phyloP scores from a whole-genome alignment of 2,329 filamentous ascomycete species.

The Hirsutella rhossiliensis region DNA sequence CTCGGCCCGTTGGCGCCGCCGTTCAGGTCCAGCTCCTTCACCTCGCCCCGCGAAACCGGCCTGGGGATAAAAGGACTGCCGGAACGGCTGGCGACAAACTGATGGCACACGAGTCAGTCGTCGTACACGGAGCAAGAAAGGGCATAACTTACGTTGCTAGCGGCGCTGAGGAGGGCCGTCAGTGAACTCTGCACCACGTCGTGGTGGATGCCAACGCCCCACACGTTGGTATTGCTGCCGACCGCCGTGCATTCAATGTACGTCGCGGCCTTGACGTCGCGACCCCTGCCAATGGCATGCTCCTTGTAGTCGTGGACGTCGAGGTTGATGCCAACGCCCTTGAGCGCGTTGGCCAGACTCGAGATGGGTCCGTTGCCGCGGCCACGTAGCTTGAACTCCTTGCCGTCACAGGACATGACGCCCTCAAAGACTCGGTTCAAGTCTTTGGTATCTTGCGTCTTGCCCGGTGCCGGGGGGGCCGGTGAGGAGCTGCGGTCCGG shows the following conservation, averaged over 20 bases:
- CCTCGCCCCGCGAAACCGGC: constrained; percentile 27
- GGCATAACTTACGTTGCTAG: constrained; percentile 59
- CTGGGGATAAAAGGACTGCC: constrained; percentile 50
- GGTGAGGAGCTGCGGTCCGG: constrained; percentile 72
- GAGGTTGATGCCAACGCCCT: constrained; percentile 67
- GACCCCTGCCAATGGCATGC: constrained; percentile 74
- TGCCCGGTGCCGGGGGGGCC: constrained; percentile 52
- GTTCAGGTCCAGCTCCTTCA: constrained; percentile 3
- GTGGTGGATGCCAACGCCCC: constrained; percentile 54
- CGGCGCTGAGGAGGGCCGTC: constrained; percentile 73
- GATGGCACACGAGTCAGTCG: neutral
- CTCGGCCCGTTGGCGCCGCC: constrained; percentile 2
- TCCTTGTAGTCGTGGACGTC: constrained; percentile 95
- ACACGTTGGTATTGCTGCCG: constrained; percentile 59
- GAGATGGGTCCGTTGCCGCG: constrained; percentile 86
- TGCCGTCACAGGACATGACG: constrained; percentile 69
- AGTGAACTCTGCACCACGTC: constrained; percentile 74
- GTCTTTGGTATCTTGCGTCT: constrained; percentile 65
- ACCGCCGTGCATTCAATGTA: constrained; percentile 80
- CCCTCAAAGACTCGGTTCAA: constrained; percentile 75
- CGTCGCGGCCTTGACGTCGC: constrained; percentile 81
- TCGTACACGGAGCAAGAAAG: neutral
- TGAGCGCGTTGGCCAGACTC: constrained; percentile 71
- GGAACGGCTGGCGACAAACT: constrained; percentile 57
- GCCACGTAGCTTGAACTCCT: constrained; percentile 67